Evolutionary conservation across 1,139 yeast genomes (phyloP).

Genomic region (Yamadazyma kanchanaburiensis): DNA sequence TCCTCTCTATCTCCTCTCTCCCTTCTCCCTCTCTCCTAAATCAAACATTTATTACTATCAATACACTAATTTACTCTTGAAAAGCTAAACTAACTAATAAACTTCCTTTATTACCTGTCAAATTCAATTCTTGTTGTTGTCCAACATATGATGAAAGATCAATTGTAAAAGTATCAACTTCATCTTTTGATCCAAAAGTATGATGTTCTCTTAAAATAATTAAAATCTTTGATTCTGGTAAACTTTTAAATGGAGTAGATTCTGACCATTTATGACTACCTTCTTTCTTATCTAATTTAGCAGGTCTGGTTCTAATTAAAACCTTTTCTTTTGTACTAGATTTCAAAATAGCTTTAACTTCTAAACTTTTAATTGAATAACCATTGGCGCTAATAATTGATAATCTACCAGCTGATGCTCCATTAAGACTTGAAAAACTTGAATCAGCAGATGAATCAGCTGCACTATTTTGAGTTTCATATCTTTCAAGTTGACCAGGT

Average conservation of each 20-base stretch:
- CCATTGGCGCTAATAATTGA: conserved; percentile 45
- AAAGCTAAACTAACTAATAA: conserved; percentile 30
- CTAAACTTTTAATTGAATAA: conserved; percentile 28
- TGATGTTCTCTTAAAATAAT: conserved; percentile 68
- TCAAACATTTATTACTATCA: too few relatives aligned
- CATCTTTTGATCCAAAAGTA: conserved; percentile 67
- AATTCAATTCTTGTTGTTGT: conserved; percentile 26
- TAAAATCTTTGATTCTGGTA: conserved; percentile 54
- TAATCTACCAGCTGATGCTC: conserved; percentile 49
- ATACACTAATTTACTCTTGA: conserved; percentile 5
- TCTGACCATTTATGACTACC: conserved; percentile 61
- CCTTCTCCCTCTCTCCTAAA: too few relatives aligned
- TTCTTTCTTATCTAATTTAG: conserved; percentile 45
- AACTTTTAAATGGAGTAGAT: conserved; percentile 62
- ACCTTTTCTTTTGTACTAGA: conserved; percentile 54
- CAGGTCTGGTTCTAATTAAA: conserved; percentile 60
- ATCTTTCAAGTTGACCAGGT: conserved; percentile 19
- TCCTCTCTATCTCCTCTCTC: too few relatives aligned
- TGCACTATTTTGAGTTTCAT: conserved; percentile 22
- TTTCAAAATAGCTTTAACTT: conserved; percentile 50
- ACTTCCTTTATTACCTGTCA: conserved; percentile 28
- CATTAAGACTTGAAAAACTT: conserved; percentile 36
- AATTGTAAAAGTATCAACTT: conserved; percentile 54
- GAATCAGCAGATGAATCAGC: conserved; percentile 32
- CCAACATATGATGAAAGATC: conserved; percentile 35